Conservation (phyloP, 2,329 filamentous ascomycete genomes). For the Gremmenia infestans region DNA sequence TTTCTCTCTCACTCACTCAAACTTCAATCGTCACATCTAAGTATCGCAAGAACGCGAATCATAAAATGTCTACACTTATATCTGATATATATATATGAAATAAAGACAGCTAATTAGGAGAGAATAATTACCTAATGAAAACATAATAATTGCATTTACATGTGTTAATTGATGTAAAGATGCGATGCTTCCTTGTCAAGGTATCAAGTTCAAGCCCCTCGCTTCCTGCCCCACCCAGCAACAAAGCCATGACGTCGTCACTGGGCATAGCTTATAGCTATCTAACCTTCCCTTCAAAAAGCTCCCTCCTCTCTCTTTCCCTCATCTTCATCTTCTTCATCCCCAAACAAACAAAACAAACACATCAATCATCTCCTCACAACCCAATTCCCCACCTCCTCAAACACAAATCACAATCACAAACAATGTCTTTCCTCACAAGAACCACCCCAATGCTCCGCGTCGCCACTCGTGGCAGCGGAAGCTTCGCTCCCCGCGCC, state of each 20-base stretch:
- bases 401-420: neutral
- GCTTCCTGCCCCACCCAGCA: neutral
- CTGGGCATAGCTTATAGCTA: neutral
- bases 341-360: neutral
- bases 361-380: neutral
- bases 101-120: neutral
- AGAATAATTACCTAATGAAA: neutral
- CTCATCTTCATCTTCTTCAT: too few species aligned
- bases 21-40: neutral
- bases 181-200: neutral
- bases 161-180: neutral
- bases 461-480: constrained; percentile 31
- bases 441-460: constrained; percentile 38
- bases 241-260: neutral
- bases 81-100: neutral
- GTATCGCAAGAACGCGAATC: neutral
- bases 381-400: neutral
- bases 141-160: neutral
- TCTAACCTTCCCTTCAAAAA: neutral
- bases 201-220: neutral
- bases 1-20: neutral
- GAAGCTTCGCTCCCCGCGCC: constrained; percentile 38
- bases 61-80: neutral
- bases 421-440: constrained; percentile 50
- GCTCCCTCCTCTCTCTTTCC: neutral